phyloP scores from a whole-genome alignment of 129 eudicot species.

The Centaurea solstitialis region DNA sequence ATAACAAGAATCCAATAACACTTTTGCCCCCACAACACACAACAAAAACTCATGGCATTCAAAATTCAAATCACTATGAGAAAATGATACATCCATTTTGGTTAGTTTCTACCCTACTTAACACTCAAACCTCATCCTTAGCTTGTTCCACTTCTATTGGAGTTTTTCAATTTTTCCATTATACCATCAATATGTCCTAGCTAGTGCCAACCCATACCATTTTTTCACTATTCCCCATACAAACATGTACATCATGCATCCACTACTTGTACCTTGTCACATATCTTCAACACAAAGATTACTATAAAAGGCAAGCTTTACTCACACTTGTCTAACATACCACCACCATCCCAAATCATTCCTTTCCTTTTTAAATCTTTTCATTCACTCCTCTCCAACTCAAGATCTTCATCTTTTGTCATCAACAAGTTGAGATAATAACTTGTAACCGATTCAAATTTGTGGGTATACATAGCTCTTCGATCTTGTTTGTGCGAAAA shows the following conservation, averaged over 20 bases:
- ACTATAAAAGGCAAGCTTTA: constrained; percentile 32
- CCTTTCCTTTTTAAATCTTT: constrained; percentile 26
- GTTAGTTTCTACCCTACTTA: constrained; percentile 26
- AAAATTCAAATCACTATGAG: constrained; percentile 16
- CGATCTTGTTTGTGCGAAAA: constrained; percentile 5
- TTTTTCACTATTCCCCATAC: constrained; percentile 2
- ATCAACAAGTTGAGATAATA: constrained; percentile 10
- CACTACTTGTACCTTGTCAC: constrained; percentile 10
- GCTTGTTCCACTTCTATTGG: constrained; percentile 27
- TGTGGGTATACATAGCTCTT: constrained; percentile 4
- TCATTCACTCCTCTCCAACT: constrained; percentile 26
- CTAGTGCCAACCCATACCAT: constrained; percentile 18
- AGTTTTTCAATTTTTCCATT: constrained; percentile 9
- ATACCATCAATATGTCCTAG: constrained; percentile 15
- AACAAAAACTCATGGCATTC: constrained; percentile 35
- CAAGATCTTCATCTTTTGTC: constrained; percentile 8
- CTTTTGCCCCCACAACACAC: constrained; percentile 52
- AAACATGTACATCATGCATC: constrained; percentile 17
- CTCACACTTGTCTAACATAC: constrained; percentile 28
- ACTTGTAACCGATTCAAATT: constrained; percentile 2
- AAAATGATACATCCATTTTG: constrained; percentile 20
- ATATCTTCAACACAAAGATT: constrained; percentile 24
- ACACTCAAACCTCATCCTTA: constrained; percentile 11
- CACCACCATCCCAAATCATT: constrained; percentile 43
- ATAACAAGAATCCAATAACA: constrained; percentile 36